Evolutionary conservation across 257 asterid species (phyloP).

Genomic region (Leptodermis oblonga): DNA sequence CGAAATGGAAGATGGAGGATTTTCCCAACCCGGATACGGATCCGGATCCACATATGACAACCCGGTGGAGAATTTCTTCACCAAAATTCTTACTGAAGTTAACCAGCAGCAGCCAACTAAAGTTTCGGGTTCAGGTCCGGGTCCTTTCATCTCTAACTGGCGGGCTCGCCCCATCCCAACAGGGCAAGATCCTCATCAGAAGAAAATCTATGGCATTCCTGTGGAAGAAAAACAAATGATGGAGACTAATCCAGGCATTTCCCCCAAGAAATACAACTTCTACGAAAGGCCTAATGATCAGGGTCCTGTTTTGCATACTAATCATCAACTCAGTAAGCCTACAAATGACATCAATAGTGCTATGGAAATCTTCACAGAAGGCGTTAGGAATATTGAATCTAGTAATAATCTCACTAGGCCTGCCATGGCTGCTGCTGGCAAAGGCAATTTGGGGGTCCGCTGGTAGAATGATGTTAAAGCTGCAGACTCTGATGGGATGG

Average conservation of each 20-base stretch:
- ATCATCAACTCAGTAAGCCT: constrained; percentile 17
- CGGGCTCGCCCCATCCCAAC: neutral
- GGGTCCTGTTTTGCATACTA: neutral
- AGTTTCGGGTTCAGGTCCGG: too few relatives aligned
- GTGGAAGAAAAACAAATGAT: neutral
- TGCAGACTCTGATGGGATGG: neutral
- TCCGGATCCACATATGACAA: too few relatives aligned
- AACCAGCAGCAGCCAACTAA: constrained; percentile 5
- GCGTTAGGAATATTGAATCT: too few relatives aligned
- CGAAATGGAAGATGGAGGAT: neutral
- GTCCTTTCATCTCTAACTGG: constrained; percentile 1
- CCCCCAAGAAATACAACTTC: too few relatives aligned
- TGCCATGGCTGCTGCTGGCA: too few relatives aligned
- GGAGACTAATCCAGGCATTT: neutral
- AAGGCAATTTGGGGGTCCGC: too few relatives aligned
- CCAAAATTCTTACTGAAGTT: constrained; percentile 10
- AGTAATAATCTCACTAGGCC: neutral
- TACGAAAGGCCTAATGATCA: neutral
- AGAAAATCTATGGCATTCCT: neutral
- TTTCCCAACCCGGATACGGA: neutral
- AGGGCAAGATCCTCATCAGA: neutral
- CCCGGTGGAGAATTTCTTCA: constrained; percentile 17
- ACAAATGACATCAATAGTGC: constrained; percentile 17
- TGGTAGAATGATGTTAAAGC: neutral
- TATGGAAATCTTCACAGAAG: constrained; percentile 13